Percentiles rank a stretch among this genome's conserved stretches.
Evolutionary conservation across 257 asterid species (phyloP).

Genomic region (Craterostigma plantagineum): DNA sequence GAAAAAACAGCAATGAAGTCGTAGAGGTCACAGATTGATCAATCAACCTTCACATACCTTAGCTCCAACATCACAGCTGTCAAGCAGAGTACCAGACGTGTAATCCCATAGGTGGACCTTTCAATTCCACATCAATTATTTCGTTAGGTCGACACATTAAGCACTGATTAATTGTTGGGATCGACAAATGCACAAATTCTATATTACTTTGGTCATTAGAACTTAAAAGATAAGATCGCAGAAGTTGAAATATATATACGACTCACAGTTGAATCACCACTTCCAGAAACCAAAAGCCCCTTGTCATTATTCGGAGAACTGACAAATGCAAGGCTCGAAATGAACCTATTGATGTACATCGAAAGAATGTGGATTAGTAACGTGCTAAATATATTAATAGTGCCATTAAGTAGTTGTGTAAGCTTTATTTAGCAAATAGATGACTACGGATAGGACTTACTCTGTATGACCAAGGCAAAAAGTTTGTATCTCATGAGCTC

Average conservation of each 20-base stretch:
- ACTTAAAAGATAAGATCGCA: background rate
- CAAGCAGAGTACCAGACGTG: slow-evolving; percentile 66
- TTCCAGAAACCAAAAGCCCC: slow-evolving; percentile 64
- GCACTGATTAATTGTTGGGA: too few relatives aligned
- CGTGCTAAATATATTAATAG: too few relatives aligned
- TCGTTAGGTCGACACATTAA: slow-evolving; percentile 9
- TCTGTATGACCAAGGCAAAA: slow-evolving; percentile 95
- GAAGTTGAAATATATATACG: slow-evolving; percentile 1
- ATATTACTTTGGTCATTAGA: too few relatives aligned
- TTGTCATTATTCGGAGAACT: slow-evolving; percentile 23
- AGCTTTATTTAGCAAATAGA: background rate
- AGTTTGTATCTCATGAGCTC: slow-evolving; percentile 77
- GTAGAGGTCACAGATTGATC: background rate
- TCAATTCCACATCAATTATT: slow-evolving; percentile 1
- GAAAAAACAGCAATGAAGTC: background rate
- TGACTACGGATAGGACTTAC: slow-evolving; percentile 23
- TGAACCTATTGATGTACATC: slow-evolving; percentile 41
- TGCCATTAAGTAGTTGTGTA: slow-evolving; percentile 1
- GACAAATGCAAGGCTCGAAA: slow-evolving; percentile 63
- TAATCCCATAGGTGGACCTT: slow-evolving; percentile 94
- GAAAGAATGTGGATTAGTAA: too few relatives aligned
- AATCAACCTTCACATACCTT: slow-evolving; percentile 47
- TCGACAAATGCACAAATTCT: too few relatives aligned
- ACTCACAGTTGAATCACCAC: slow-evolving; percentile 98
- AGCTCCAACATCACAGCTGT: slow-evolving; percentile 53